Evolutionary conservation across 2,329 filamentous ascomycete genomes (phyloP).

Genomic region (Verticillium alfalfae): DNA sequence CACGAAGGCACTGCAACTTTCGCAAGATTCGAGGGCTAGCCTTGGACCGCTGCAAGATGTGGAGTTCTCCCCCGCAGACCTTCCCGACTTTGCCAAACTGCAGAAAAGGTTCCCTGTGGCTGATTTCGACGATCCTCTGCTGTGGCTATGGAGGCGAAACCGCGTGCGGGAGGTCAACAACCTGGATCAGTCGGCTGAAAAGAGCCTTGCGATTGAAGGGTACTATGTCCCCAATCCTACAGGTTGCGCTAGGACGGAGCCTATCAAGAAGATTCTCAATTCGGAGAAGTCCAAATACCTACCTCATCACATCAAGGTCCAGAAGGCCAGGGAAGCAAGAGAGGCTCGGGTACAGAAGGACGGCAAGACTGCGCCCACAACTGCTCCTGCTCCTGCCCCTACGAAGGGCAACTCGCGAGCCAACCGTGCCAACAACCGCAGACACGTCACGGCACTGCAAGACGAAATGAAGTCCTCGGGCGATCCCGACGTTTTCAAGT

Average conservation of each 20-base stretch:
- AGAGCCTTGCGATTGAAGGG: conserved; percentile 45
- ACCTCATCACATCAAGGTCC: conserved; percentile 94
- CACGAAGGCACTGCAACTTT: conserved; percentile 37
- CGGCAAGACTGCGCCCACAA: conserved; percentile 58
- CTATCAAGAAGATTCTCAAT: conserved; percentile 91
- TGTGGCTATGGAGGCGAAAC: conserved; percentile 54
- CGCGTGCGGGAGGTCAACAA: conserved; percentile 52
- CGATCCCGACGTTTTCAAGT: conserved; percentile 87
- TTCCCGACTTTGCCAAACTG: conserved; percentile 43
- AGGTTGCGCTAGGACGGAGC: conserved; percentile 86
- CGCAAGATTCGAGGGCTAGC: conserved; percentile 38
- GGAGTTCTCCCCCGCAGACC: conserved; percentile 36
- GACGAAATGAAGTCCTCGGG: conserved; percentile 85
- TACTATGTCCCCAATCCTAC: conserved; percentile 82
- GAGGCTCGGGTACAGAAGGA: conserved; percentile 66
- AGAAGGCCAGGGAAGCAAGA: conserved; percentile 86
- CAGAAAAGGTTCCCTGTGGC: conserved; percentile 38
- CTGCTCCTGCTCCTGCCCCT: conserved; percentile 69
- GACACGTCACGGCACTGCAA: conserved; percentile 89
- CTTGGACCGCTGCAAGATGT: conserved; percentile 39
- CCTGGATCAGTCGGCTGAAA: conserved; percentile 20
- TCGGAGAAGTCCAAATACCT: conserved; percentile 98
- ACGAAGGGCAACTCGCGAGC: conserved; percentile 88
- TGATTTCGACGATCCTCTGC: conserved; percentile 42
- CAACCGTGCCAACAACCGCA: conserved; percentile 92